phyloP scores from a whole-genome alignment of 441 rosid species.

The Syzygium malaccense region DNA sequence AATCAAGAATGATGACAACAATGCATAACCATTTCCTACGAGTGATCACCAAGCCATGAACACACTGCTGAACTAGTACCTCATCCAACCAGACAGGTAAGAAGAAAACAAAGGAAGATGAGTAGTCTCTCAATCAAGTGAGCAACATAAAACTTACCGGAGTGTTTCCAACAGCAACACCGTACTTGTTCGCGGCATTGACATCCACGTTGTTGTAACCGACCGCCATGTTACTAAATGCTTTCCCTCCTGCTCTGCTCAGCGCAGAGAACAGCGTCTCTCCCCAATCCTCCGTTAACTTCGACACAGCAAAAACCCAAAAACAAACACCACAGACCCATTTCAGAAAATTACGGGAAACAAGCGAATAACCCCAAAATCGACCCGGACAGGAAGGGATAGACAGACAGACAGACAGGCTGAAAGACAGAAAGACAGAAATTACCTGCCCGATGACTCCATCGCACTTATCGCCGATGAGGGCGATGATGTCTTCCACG shows the following conservation, averaged over 20 bases:
- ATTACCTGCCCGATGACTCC: constrained; percentile 96
- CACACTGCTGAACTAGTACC: not conserved
- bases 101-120: not conserved
- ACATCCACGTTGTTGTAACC: constrained; percentile 99
- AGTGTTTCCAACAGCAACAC: constrained; percentile 92
- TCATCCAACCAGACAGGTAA: not conserved
- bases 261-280: constrained; percentile 81
- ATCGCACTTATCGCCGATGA: constrained; percentile 84
- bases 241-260: constrained; percentile 89
- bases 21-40: not conserved
- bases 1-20: not conserved
- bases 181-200: constrained; percentile 84
- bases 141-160: constrained; percentile 52
- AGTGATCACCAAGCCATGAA: not conserved
- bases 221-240: constrained; percentile 97
- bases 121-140: not conserved
- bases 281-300: constrained; percentile 98
- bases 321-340: not conserved
- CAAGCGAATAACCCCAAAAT: not conserved
- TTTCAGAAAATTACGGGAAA: not conserved
- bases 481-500: constrained; percentile 76
- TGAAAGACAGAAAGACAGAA: not conserved
- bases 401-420: not conserved
- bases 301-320: constrained; percentile 1
- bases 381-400: not conserved